Evolutionary conservation across 2,329 filamentous ascomycete genomes (phyloP).

Genomic region (Paradendryphiella salina): DNA sequence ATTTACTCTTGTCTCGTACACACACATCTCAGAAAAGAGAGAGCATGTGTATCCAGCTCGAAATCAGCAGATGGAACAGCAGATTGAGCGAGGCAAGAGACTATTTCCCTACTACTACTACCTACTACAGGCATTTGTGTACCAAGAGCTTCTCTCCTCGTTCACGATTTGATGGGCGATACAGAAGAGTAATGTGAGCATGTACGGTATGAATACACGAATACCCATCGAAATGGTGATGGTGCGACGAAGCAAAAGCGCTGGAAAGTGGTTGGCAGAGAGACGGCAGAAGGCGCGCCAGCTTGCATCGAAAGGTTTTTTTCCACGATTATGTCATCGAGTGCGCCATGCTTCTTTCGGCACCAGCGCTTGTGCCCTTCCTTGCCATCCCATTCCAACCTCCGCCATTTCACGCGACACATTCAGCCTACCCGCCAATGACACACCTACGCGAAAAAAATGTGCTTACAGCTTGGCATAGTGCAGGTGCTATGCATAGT

Average conservation of each 20-base stretch:
- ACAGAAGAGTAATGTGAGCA: neutral
- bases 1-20: conserved; percentile 47
- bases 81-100: conserved; percentile 49
- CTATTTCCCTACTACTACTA: conserved; percentile 7
- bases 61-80: conserved; percentile 40
- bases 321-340: conserved; percentile 7
- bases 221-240: neutral
- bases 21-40: neutral
- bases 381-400: neutral
- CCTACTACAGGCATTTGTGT: neutral
- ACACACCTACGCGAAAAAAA: neutral
- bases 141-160: neutral
- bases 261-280: conserved; percentile 3
- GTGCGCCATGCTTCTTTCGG: neutral
- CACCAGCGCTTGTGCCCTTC: neutral
- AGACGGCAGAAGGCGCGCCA: neutral
- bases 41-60: conserved; percentile 44
- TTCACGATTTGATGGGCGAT: neutral
- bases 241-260: neutral
- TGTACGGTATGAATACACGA: neutral
- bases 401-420: conserved; percentile 5
- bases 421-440: conserved; percentile 8
- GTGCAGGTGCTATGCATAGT: neutral
- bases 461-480: neutral
- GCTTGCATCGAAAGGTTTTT: conserved; percentile 10